Evolutionary conservation across 371 early-diverging fungal genomes (phyloP).

Genomic region (Batrachochytrium dendrobatidis): DNA sequence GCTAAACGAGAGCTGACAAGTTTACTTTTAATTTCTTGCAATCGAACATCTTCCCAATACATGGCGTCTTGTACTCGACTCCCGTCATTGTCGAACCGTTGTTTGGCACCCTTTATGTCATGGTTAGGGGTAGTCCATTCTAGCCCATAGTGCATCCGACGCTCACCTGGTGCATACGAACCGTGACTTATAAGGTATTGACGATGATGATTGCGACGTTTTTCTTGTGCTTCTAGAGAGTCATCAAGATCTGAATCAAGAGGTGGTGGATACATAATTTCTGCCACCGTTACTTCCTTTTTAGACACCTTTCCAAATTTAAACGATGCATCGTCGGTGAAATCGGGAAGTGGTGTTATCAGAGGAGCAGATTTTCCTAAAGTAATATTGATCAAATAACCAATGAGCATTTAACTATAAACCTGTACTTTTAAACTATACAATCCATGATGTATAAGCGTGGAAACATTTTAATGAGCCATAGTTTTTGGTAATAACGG

Average conservation of each 20-base stretch:
- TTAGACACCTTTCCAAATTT: conserved; percentile 22
- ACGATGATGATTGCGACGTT: conserved; percentile 13
- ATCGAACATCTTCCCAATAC: conserved; percentile 24
- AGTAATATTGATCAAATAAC: background rate
- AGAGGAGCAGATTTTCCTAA: conserved; percentile 19
- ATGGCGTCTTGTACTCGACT: conserved; percentile 19
- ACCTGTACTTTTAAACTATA: background rate
- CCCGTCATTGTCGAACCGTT: conserved; percentile 23
- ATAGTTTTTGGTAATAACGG: background rate
- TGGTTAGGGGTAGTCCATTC: conserved; percentile 17
- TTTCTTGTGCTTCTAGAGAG: background rate
- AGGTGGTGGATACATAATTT: conserved; percentile 27
- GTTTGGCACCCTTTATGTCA: conserved; percentile 9
- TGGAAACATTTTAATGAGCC: background rate
- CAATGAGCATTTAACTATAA: background rate
- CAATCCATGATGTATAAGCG: background rate
- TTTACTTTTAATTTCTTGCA: conserved; percentile 14
- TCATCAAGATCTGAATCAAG: too few relatives aligned
- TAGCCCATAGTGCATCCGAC: conserved; percentile 18
- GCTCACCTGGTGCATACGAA: conserved; percentile 28
- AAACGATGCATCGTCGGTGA: conserved; percentile 19
- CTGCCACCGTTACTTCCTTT: conserved; percentile 17
- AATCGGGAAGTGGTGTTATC: conserved; percentile 17
- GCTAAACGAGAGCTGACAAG: conserved; percentile 17
- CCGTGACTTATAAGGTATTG: conserved; percentile 29